Evolutionary conservation across 202 grass and related monocot genomes (phyloP), one percentile per base, ranked within the genome.

Genomic region (Alloteropsis angusta): DNA sequence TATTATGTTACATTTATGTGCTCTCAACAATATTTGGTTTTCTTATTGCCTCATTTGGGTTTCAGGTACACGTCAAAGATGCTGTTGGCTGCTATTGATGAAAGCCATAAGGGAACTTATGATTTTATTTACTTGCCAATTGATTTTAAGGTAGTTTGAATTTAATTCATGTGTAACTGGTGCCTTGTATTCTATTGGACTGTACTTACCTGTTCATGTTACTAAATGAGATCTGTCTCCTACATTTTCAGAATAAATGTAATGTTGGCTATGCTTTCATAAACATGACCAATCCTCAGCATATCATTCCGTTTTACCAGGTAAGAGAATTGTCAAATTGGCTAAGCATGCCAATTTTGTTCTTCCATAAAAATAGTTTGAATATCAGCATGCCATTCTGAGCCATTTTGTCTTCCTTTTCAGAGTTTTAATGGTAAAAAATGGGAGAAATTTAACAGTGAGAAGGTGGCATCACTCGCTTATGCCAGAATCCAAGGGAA

Each of bases 401-500:
- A 75, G 26, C 42, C 25, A 71, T 60, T n/a, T 39, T 87, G 6
- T 63, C 34, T 22, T 55, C 11, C 5, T 80, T 41, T 90, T 67
- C 89, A 97, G 94, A 75, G 80, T 56, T 94, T 97, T 43, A 97
- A 92, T 72, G 94, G 94, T 32, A 97, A 97, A 75, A 97, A 94
- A 69, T 97, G 91, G 94, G 94, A 97, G 71, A 97, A 97, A 43
- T 97, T 97, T 53, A 97, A 97, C 61, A 97, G 94, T 32, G 94
- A 97, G 85, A 97, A 97, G 73, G 94, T 97, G 47, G 94, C 94
- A 71, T 94, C 94, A 62, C 91, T 97, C 69, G 94, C 94, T 83
- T 97, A 97, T 86, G 94, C 91, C 63, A 91, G 94, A 86, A 97
- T 97, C 53, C 94, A 97, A 80, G 94, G 94, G 37, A 97, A 97